Evolutionary conservation across 345 rosid genomes (phyloP), one percentile per base, ranked within the genome.

Genomic region (Eutrema heterophyllum): DNA sequence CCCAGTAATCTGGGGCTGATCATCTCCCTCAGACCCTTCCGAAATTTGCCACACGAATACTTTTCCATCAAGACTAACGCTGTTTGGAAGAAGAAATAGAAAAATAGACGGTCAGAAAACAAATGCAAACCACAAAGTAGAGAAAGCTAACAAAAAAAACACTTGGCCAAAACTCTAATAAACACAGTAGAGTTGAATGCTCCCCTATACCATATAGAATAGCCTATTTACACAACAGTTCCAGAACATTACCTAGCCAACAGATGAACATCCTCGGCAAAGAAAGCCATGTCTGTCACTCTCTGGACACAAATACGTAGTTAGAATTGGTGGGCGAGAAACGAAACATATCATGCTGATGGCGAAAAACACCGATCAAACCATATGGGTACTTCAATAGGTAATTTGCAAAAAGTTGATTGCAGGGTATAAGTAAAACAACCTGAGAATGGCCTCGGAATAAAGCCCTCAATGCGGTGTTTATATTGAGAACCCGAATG

Each of bases 231-330:
- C 5, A 30, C 33, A 30, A 30, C 33, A 30, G 33, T 30, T 30
- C 33, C 33, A 30, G 33, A 67, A 39, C 44, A 40, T 33, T 84
- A 92, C 97, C 97, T 92, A 65, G 98, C 99, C 79, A 95, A 80
- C 66, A 92, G 86, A 81, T 95, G 91, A 81, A 90, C 97, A 87
- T 92, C 89, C 78, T 88, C 91, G 4, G 93, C 96, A 55, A 88
- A 95, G 84, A 95, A 95, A 54, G 86, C 91, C 98, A 95, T 92
- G 67, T 95, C 99, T 12, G 93, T 83, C 53, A 92, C 89, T 74
- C 88, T 85, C 99, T 95, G 86, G 29, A 56, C 38, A 70, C 16
- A 64, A 46, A 49, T 1, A 38, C 45, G 7, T 36, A 76, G 70
- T 76, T 68, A 75, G 60, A 66, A 54, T 26, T 5, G 10, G 6